phyloP scores from a whole-genome alignment of 2,329 filamentous ascomycete genomes.

The Penicillium brasilianum region DNA sequence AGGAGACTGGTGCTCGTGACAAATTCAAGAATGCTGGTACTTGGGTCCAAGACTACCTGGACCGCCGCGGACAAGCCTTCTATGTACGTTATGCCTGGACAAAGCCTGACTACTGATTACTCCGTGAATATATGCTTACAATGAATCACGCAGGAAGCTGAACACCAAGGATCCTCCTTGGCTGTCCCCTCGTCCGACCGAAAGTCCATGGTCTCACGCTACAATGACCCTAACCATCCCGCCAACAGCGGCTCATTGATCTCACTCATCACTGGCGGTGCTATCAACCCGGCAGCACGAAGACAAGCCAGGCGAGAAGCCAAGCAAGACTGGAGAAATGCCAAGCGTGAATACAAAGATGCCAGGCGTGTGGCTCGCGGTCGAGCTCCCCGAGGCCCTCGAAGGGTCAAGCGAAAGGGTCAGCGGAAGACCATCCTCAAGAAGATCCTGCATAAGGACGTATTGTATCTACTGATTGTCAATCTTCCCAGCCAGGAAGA shows the following conservation, averaged over 20 bases:
- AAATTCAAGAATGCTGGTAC: constrained; percentile 10
- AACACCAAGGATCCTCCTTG: constrained; percentile 16
- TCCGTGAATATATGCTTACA: neutral
- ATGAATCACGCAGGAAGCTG: constrained; percentile 5
- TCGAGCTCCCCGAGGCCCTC: constrained; percentile 6
- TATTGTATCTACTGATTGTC: constrained; percentile 20
- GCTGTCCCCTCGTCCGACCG: constrained; percentile 1
- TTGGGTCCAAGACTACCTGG: constrained; percentile 24
- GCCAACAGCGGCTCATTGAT: constrained; percentile 19
- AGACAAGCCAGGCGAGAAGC: constrained; percentile 1
- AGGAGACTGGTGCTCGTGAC: neutral
- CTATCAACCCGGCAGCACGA: neutral
- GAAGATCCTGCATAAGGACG: constrained; percentile 16
- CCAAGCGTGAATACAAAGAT: constrained; percentile 5
- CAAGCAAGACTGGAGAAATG: neutral
- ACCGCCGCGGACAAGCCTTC: constrained; percentile 15
- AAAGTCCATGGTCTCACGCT: constrained; percentile 15
- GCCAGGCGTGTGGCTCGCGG: constrained; percentile 4
- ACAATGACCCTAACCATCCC: constrained; percentile 18
- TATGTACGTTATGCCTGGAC: constrained; percentile 5
- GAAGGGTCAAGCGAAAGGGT: neutral
- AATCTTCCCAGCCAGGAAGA: constrained; percentile 18
- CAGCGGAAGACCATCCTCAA: constrained; percentile 10
- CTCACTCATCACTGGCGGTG: constrained; percentile 19
- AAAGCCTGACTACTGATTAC: neutral